Base-by-base conservation (phyloP, 495 filamentous ascomycete genomes). In the Lindgomyces ingoldianus region DNA sequence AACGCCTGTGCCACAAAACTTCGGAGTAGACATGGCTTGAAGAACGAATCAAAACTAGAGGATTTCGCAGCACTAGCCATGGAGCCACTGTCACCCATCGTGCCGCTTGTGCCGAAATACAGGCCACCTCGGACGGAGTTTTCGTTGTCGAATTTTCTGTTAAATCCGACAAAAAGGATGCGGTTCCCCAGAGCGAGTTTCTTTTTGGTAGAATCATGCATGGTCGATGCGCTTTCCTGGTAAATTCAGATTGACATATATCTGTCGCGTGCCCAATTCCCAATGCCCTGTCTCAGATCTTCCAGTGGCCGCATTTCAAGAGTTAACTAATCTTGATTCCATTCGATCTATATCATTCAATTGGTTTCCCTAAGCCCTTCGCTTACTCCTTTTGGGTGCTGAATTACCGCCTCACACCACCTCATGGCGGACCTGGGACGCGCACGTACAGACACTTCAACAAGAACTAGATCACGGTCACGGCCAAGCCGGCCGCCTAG, bases 381-480 rank as follows among this genome's bases (percentile, higher is more conserved):
- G 6, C 18, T 19, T 47, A 22, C 6, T 18, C 44, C 21, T 19
- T 19, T 47, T 14, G 14, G 33, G 33, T 6, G 6, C 33, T 47
- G 4, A 4, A 47, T 47, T 47, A n/a, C 44, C 14, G n/a, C n/a
- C 14, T 18, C 14, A 47, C 25, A 12, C 21, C 8, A 16, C 22
- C 3, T 60, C 16, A 66, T 66, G 63, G 16, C 46, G 11, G 57
- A 60, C 22, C 24, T 54, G 1, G 14, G 39, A 60, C 46, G 26
- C 18, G 4, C 33, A 2, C 45, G 54, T 22, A 58, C 59, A 14
- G 24, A 22, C 18, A 50, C 29, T 4, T 52, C 54, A 14, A 18
- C 54, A n/a, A 39, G 30, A 36, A 51, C 56, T 18, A 42, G 57
- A 45, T 71, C 68, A 39, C 21, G 57, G 44, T 72, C 65, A 16